Conservation (phyloP, 495 filamentous ascomycete species). For the Penicillium lagena region DNA sequence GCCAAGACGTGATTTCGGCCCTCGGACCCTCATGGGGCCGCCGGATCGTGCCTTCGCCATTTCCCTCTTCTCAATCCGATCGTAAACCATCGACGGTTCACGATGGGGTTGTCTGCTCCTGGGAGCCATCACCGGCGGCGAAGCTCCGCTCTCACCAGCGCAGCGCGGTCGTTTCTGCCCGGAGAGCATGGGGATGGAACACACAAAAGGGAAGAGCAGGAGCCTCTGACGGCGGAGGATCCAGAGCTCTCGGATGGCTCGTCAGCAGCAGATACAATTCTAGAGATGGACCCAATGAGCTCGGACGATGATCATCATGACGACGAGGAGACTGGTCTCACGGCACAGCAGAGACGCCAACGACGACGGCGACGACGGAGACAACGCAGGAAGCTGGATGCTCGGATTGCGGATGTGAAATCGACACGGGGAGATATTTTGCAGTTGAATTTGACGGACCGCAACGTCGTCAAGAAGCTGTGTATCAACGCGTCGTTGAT, state of each 20-base stretch:
- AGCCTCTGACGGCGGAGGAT: conserved; percentile 31
- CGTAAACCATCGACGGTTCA: conserved; percentile 8
- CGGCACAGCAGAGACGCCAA: conserved; percentile 59
- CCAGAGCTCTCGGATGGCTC: conserved; percentile 44
- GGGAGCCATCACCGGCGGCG: conserved; percentile 51
- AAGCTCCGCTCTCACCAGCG: conserved; percentile 49
- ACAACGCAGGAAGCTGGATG: conserved; percentile 65
- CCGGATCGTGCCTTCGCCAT: conserved; percentile 2
- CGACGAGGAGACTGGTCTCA: conserved; percentile 86
- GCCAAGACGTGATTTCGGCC: conserved; percentile 18
- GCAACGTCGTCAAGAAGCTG: conserved; percentile 59
- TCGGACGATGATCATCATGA: conserved; percentile 77
- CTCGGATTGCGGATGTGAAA: conserved; percentile 56
- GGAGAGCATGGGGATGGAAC: conserved; percentile 21
- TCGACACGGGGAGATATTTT: conserved; percentile 33
- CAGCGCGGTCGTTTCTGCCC: conserved; percentile 23
- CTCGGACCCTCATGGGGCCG: conserved; percentile 15
- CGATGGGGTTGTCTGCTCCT: conserved; percentile 26
- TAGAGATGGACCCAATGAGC: conserved; percentile 51
- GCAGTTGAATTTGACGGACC: conserved; percentile 43
- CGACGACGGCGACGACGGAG: conserved; percentile 58
- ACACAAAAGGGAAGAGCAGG: conserved; percentile 29
- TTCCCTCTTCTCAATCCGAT: conserved; percentile 5
- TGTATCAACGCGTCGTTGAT: conserved; percentile 72
- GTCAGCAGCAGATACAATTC: conserved; percentile 38